A percentile compares a stretch with the other conserved stretches of the same genome.
These are phyloP conservation scores for Vigna hirtella DNA, from an alignment of 306 rosid genomes.

Conservation along the genomic window DNA sequence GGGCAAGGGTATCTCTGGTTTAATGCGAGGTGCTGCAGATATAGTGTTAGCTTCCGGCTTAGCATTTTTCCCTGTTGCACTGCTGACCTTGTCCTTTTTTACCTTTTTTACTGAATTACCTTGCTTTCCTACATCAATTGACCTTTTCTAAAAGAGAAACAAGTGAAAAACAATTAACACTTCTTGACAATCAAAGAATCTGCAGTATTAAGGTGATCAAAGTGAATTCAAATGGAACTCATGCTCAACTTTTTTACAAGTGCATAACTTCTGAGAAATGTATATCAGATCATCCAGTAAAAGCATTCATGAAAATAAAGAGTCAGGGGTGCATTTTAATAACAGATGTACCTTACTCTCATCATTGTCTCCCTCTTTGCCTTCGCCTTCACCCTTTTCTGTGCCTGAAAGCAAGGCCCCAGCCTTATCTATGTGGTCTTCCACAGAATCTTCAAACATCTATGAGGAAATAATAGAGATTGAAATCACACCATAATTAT, in stretches of 20 bases:
- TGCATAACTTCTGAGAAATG: slow-evolving; percentile 2
- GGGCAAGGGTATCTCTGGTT: slow-evolving; percentile 73
- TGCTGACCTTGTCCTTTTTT: slow-evolving; percentile 73
- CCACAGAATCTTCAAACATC: slow-evolving; percentile 83
- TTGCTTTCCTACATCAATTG: slow-evolving; percentile 73
- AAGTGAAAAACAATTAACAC: slow-evolving; percentile 23
- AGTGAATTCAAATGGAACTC: neutral
- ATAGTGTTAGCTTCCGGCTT: slow-evolving; percentile 64
- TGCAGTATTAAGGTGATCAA: neutral
- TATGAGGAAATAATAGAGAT: slow-evolving; percentile 32
- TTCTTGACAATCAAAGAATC: neutral
- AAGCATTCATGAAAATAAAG: neutral
- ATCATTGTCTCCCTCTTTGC: slow-evolving; percentile 68
- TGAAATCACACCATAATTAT: slow-evolving; percentile 6
- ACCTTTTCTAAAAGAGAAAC: slow-evolving; percentile 63
- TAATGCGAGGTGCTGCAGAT: slow-evolving; percentile 69
- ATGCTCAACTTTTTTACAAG: neutral
- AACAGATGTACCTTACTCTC: slow-evolving; percentile 66
- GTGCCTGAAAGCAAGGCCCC: slow-evolving; percentile 66
- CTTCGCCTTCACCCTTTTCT: slow-evolving; percentile 77
- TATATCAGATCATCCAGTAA: slow-evolving; percentile 6
- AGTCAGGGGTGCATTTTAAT: neutral
- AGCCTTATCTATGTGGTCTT: slow-evolving; percentile 71
- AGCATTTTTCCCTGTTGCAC: slow-evolving; percentile 66
- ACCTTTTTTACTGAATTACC: slow-evolving; percentile 68